Percentiles rank a stretch among this genome's conserved stretches.
phyloP scores from a whole-genome alignment of 1,139 yeast species.

The Debaryomyces sp. region DNA sequence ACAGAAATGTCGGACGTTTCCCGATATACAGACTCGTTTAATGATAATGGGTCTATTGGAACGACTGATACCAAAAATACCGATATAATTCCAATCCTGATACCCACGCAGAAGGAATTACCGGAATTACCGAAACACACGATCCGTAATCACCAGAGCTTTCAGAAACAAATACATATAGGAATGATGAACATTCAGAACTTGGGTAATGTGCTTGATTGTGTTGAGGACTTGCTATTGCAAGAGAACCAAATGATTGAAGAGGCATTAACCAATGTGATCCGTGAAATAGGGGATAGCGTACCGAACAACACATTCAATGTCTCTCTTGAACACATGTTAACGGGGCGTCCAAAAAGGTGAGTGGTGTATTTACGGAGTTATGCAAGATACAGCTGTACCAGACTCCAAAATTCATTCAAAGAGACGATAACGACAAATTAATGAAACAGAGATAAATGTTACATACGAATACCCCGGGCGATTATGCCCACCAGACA shows the following conservation, averaged over 20 bases:
- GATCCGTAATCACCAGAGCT: background rate
- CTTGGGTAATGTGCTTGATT: conserved; percentile 12
- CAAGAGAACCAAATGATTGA: conserved; percentile 11
- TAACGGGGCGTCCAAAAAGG: background rate
- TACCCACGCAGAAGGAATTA: background rate
- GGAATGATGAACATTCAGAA: conserved; percentile 7
- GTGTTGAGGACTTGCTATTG: conserved; percentile 13
- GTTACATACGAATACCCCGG: background rate
- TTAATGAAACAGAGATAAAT: background rate
- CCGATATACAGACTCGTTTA: background rate
- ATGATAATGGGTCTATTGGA: conserved; percentile 2
- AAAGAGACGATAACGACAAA: background rate
- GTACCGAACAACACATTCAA: conserved; percentile 9
- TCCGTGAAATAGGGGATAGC: background rate
- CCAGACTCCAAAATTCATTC: background rate
- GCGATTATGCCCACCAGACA: background rate
- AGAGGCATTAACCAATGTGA: background rate
- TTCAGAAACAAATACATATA: conserved; percentile 4
- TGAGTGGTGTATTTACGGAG: background rate
- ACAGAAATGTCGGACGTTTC: conserved; percentile 5
- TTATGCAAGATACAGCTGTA: background rate
- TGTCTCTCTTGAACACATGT: background rate
- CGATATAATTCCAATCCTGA: background rate
- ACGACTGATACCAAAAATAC: conserved; percentile 2
- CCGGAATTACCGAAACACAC: background rate